These are phyloP conservation scores for Allomyces macrogynus DNA, from an alignment of 192 early-diverging fungal genomes.

Conservation along the genomic window DNA sequence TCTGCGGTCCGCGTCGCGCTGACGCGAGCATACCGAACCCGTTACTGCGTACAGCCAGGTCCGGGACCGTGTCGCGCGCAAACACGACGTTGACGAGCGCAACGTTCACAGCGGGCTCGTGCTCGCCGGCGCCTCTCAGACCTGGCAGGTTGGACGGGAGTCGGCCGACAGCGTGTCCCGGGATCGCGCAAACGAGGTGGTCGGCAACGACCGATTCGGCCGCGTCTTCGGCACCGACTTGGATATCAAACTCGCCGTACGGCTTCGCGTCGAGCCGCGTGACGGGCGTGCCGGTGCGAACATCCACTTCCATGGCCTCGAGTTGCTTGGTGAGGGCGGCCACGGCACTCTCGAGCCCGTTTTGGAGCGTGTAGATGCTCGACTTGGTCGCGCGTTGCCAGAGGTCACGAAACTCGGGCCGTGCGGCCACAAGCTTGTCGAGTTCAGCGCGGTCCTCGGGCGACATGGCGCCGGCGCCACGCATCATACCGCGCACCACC, in stretches of 20 bases:
- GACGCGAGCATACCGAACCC: background rate
- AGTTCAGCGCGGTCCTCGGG: background rate
- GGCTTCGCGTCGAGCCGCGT: constrained; percentile 20
- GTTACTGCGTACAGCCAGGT: background rate
- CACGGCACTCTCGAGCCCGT: background rate
- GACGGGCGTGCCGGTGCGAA: constrained; percentile 35
- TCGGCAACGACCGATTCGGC: constrained; percentile 19
- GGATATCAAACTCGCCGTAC: constrained; percentile 37
- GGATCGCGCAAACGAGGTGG: constrained; percentile 50
- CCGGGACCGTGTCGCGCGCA: constrained; percentile 19
- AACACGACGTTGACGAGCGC: constrained; percentile 71
- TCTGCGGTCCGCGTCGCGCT: background rate
- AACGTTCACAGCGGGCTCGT: constrained; percentile 53
- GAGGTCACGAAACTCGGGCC: constrained; percentile 7
- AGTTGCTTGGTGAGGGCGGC: background rate
- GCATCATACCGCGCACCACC: constrained; percentile 23
- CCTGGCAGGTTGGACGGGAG: constrained; percentile 18
- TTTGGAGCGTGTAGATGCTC: background rate
- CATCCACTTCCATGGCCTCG: constrained; percentile 32
- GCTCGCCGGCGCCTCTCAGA: constrained; percentile 18
- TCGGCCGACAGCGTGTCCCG: constrained; percentile 23
- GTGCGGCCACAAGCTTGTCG: constrained; percentile 11
- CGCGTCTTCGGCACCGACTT: constrained; percentile 9
- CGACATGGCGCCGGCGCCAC: background rate
- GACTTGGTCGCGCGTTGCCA: constrained; percentile 2